Evolutionary conservation across 495 filamentous ascomycete genomes (phyloP).

Genomic region (Letharia lupina): DNA sequence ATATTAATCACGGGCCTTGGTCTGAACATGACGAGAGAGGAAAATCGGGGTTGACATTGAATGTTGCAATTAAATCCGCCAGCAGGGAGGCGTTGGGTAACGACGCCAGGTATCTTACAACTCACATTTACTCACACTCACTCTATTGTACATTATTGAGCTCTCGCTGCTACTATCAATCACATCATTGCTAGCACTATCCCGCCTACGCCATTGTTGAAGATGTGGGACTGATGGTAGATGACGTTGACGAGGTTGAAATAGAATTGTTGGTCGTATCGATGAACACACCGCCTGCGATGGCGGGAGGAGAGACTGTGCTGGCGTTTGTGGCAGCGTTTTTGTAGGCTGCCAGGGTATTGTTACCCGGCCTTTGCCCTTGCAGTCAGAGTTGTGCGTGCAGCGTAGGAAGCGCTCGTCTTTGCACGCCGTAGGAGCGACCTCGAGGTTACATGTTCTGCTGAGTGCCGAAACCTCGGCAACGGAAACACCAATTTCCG

Average conservation of each 20-base stretch:
- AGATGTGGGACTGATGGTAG: neutral
- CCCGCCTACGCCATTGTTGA: neutral
- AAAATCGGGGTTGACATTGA: neutral
- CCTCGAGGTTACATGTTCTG: too few species aligned
- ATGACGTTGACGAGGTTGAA: neutral
- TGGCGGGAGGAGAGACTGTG: neutral
- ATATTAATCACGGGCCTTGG: too few species aligned
- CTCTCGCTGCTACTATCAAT: too few species aligned
- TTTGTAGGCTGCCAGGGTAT: neutral
- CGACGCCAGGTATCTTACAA: neutral
- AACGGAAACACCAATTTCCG: too few species aligned
- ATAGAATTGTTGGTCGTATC: neutral
- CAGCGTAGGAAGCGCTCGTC: too few species aligned
- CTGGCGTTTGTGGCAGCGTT: neutral
- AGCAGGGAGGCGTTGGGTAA: neutral
- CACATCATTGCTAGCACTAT: too few species aligned
- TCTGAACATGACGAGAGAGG: too few species aligned
- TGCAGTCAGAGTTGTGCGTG: too few species aligned
- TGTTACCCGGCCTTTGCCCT: too few species aligned
- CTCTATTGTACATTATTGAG: too few species aligned
- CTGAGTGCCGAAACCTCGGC: too few species aligned
- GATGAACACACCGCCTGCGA: neutral
- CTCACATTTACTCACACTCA: neutral
- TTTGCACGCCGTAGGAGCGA: too few species aligned
- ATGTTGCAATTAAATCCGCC: neutral